Base-by-base conservation (phyloP, 805 yeast genomes). In the Myxozyma udenii region DNA sequence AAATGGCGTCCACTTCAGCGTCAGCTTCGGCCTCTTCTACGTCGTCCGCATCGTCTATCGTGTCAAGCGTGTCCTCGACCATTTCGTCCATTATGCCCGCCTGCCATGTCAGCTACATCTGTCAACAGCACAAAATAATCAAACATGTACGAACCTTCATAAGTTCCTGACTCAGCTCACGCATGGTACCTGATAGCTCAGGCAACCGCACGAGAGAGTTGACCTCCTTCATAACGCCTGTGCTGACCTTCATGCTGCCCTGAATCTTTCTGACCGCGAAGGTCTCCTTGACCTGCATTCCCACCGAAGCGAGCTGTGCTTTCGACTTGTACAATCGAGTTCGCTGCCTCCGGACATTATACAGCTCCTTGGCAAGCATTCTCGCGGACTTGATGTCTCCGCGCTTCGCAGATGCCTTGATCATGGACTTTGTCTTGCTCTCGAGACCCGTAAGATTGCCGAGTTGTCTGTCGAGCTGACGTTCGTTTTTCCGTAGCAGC, bases 251-350 rank as follows among this genome's bases (percentile, higher is more conserved):
- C 80, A 93, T 79, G 36, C 90, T 85, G 23, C 88, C 86, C 40
- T 89, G 88, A 39, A 93, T 69, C 62, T 86, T 87, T 54, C 82
- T 77, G 80, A 90, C 76, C 46, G 88, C 87, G 73, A 89, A 90
- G 45, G 91, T 93, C 69, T 91, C 98, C 60, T 87, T 88, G 33
- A 91, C 79, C 61, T 95, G 88, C 87, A 91, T 80, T 9, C 83
- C 82, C 35, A 91, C 86, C 11, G 93, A 83, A 49, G 87, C 89
- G 24, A 91, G 71, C 55, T 91, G 88, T 1, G 97, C 95, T 63
- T 83, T 87, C 22, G 95, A 85, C 18, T 81, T 78, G 64, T 84
- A 79, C 62, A 91, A 74, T 64, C 93, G 76, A 55, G 79, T 76
- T 62, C 84, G 80, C 64, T 88, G 96, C 60, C 80, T 83, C 62